Percentiles rank a stretch among this genome's conserved stretches.
These are phyloP conservation scores for Coemansia sp. DNA, from an alignment of 192 early-diverging fungal genomes.

Conservation along the genomic window DNA sequence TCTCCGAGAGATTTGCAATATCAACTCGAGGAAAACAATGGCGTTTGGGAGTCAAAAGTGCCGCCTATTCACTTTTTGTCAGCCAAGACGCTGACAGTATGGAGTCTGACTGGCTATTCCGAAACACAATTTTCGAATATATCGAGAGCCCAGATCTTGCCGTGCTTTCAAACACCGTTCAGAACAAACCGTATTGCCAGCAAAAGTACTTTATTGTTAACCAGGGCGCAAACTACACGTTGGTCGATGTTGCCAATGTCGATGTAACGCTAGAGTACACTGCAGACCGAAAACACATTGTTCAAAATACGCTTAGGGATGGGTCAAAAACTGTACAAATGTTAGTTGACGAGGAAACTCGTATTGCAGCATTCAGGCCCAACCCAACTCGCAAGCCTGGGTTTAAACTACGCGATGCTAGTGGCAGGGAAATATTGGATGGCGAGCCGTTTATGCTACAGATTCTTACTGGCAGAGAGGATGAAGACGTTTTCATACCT, in stretches of 20 bases:
- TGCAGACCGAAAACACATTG: background rate
- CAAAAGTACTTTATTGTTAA: constrained; percentile 10
- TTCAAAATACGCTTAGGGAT: background rate
- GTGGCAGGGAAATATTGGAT: constrained; percentile 1
- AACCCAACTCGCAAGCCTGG: constrained; percentile 2
- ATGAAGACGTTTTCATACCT: background rate
- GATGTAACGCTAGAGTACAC: background rate
- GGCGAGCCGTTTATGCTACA: background rate
- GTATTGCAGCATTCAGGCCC: background rate
- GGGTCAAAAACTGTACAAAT: background rate
- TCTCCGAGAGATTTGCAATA: background rate
- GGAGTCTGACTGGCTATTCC: background rate
- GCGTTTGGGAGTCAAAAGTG: background rate
- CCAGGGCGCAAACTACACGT: background rate
- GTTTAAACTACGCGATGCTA: constrained; percentile 9
- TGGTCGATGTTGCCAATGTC: constrained; percentile 2
- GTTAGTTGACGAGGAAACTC: constrained; percentile 4
- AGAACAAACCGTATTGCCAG: constrained; percentile 5
- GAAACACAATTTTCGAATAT: constrained; percentile 6
- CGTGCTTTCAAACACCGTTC: background rate
- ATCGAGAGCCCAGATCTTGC: background rate
- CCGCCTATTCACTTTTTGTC: constrained; percentile 10
- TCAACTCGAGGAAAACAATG: background rate
- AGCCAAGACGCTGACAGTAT: background rate
- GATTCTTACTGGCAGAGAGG: background rate